These are phyloP conservation scores for Lenzites betulinus DNA, from an alignment of 768 basidiomycete genomes.

Conservation along the genomic window DNA sequence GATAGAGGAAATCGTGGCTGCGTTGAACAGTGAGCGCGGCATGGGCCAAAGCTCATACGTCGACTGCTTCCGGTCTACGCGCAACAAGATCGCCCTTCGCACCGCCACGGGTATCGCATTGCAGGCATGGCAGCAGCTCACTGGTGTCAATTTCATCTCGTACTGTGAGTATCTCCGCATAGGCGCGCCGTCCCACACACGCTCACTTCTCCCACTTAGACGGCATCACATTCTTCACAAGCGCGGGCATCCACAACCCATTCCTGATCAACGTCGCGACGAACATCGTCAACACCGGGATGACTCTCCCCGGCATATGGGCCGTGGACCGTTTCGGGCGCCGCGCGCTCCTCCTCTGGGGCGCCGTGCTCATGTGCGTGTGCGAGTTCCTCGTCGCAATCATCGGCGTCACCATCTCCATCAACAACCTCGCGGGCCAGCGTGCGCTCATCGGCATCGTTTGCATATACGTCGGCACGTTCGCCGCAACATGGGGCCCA, in stretches of 20 bases:
- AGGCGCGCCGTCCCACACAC: not conserved
- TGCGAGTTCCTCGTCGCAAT: slow-evolving; percentile 83
- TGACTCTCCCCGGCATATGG: slow-evolving; percentile 78
- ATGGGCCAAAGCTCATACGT: not conserved
- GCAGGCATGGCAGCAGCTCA: slow-evolving; percentile 77
- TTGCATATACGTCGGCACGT: slow-evolving; percentile 45
- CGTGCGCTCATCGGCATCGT: slow-evolving; percentile 60
- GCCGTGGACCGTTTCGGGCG: slow-evolving; percentile 81
- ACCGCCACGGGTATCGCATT: slow-evolving; percentile 79
- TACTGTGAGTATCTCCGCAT: slow-evolving; percentile 30
- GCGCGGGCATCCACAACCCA: slow-evolving; percentile 43
- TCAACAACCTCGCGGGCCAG: slow-evolving; percentile 46
- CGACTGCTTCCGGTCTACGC: slow-evolving; percentile 39
- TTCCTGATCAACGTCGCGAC: slow-evolving; percentile 65
- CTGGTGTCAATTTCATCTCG: slow-evolving; percentile 74
- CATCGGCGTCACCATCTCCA: slow-evolving; percentile 40
- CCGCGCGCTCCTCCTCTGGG: slow-evolving; percentile 72
- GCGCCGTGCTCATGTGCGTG: slow-evolving; percentile 78
- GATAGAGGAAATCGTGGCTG: slow-evolving; percentile 28
- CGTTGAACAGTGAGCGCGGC: slow-evolving; percentile 29
- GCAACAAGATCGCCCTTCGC: slow-evolving; percentile 64
- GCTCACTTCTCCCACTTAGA: slow-evolving; percentile 11
- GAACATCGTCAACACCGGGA: slow-evolving; percentile 72
- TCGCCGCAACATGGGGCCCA: slow-evolving; percentile 45
- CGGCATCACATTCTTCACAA: slow-evolving; percentile 49